Evolutionary conservation across 192 early-diverging fungal genomes (phyloP), one percentile per base, ranked within the genome.

Genomic region (Umbelopsis ramanniana): DNA sequence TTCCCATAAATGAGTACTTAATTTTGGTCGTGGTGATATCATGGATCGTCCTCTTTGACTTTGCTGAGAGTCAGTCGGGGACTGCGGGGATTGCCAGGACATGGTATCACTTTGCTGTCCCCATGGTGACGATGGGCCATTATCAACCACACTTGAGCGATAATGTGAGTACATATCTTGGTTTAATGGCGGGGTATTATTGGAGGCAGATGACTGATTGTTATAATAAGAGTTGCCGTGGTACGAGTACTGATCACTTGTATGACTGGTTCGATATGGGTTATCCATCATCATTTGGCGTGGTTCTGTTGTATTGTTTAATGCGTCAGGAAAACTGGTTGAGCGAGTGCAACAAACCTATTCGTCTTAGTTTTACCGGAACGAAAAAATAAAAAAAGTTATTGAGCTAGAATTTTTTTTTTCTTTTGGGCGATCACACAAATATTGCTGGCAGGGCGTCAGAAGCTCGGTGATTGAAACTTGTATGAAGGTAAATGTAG

Each of bases 1-100:
- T 79, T 93, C 92, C 92, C 92, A 93, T 67, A 93, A 83, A 40
- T 91, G 92, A 14, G 90, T 92, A 15, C 91, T 93, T 73, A 83
- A 79, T 78, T 77, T 86, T 47, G 76, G 87, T 67, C 75, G 57
- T 7, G 57, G 57, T 63, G 57, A 35, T 3, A 63, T 63, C 26
- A 37, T 37, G 33, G 57, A 63, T 29, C 57, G 57, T 19, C 57
- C 33, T 19, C 57, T 29, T 35, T 63, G 57, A 15, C 19, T 29
- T 17, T 14, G 57, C 17, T 63, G 57, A 29, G 57, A 14, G 15
- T 63, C 57, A 37, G 33, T 14, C 14, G 29, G 11, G 17, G 33
- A 29, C 11, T 63, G 57, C 23, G 57, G 24, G 26, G 57, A 63
- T 6, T 63, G 26, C 57, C 57, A 63, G 15, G 57, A 63, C 57